A percentile compares a stretch with the other conserved stretches of the same genome.
Conservation (phyloP, 306 rosid species). For the Spatholobus suberectus region DNA sequence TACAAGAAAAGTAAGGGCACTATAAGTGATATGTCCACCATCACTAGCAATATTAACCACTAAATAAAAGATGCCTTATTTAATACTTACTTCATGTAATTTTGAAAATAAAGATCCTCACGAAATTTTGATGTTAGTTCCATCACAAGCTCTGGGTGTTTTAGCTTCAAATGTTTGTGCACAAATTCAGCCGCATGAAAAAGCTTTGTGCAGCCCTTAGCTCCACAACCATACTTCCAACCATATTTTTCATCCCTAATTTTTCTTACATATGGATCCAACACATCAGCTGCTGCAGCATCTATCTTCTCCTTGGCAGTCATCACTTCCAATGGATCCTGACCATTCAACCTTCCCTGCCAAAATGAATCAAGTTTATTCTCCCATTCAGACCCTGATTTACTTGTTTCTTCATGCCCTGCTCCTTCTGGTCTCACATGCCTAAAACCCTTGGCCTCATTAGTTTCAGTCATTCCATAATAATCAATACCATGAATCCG, state of each 20-base stretch:
- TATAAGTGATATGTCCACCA: constrained; percentile 35
- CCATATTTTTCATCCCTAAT: constrained; percentile 99
- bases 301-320: constrained; percentile 98
- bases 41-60: not conserved
- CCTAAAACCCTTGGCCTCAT: constrained; percentile 87
- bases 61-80: constrained; percentile 15
- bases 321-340: constrained; percentile 94
- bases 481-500: constrained; percentile 92
- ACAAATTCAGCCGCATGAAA: constrained; percentile 98
- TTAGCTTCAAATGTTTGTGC: constrained; percentile 91
- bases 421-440: constrained; percentile 84
- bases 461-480: constrained; percentile 90
- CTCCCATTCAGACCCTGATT: constrained; percentile 86
- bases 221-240: constrained; percentile 99
- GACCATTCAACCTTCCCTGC: constrained; percentile 86
- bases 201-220: constrained; percentile 98
- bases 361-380: constrained; percentile 82
- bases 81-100: constrained; percentile 90
- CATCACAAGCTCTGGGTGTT: constrained; percentile 86
- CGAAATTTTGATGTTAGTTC: constrained; percentile 87
- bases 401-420: constrained; percentile 53
- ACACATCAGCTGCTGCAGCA: constrained; percentile 79
- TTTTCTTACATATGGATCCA: constrained; percentile 92
- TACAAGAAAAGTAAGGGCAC: constrained; percentile 47
- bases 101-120: constrained; percentile 92